phyloP scores from a whole-genome alignment of 768 basidiomycete species.

The Cystofilobasidium macerans region DNA sequence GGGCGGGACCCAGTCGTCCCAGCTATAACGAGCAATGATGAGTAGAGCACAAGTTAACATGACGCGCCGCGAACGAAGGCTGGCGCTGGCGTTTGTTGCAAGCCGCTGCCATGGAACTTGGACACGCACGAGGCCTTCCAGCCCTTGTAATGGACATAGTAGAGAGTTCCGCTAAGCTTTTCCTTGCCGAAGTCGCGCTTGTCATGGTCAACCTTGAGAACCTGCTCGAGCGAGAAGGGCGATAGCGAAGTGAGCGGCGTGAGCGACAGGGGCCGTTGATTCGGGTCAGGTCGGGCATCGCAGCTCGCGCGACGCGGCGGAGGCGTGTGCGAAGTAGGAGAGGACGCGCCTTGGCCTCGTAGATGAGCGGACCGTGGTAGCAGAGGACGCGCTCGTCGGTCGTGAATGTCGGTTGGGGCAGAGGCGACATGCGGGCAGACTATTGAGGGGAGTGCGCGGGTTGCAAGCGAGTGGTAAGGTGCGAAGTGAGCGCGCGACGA shows the following conservation, averaged over 20 bases:
- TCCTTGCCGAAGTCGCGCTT: constrained; percentile 51
- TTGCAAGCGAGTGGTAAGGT: not conserved
- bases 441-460: not conserved
- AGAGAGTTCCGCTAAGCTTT: constrained; percentile 60
- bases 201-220: constrained; percentile 58
- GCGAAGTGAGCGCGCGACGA: no score
- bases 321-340: not conserved
- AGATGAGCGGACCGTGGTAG: constrained; percentile 89
- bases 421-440: not conserved
- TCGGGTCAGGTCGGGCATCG: no score
- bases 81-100: not conserved
- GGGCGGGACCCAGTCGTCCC: constrained; percentile 94
- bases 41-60: constrained; percentile 11
- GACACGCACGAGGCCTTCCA: constrained; percentile 92
- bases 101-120: no score
- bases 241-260: no score
- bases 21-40: constrained; percentile 44
- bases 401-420: constrained; percentile 37
- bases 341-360: constrained; percentile 68
- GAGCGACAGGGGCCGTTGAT: no score
- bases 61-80: constrained; percentile 34
- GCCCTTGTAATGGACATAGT: constrained; percentile 96
- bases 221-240: constrained; percentile 33
- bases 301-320: no score
- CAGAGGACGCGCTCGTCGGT: constrained; percentile 74